These are phyloP conservation scores for Chondrus crispus DNA, from an alignment of 23 red algal species.

Conservation along the genomic window DNA sequence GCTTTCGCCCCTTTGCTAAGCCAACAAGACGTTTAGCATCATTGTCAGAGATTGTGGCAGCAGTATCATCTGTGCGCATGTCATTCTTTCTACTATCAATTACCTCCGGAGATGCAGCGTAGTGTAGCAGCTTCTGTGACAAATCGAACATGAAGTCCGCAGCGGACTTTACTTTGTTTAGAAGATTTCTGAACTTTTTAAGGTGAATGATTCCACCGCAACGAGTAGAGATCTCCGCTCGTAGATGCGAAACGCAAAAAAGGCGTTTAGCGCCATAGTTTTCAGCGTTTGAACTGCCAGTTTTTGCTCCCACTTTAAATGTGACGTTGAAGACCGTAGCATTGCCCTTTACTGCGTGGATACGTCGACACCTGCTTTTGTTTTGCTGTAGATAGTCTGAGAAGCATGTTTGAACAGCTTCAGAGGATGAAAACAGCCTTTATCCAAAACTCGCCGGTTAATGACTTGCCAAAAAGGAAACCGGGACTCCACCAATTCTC, in stretches of 20 bases:
- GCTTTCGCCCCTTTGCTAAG: background rate
- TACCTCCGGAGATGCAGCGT: background rate
- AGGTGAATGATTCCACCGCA: background rate
- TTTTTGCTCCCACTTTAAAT: conserved; percentile 3
- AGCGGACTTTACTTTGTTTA: background rate
- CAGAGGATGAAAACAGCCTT: background rate
- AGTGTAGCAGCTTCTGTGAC: background rate
- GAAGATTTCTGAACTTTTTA: background rate
- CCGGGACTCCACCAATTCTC: background rate
- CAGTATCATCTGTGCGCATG: background rate
- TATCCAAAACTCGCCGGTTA: background rate
- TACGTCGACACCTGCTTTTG: background rate
- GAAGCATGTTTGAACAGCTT: background rate
- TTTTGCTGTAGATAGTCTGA: background rate
- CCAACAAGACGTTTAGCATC: background rate
- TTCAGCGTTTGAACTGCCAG: background rate
- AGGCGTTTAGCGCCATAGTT: background rate
- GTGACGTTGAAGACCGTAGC: background rate
- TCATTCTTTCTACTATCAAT: background rate
- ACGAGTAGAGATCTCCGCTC: background rate
- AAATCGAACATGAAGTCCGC: background rate
- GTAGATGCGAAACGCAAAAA: background rate
- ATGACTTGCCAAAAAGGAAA: background rate
- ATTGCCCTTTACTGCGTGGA: background rate
- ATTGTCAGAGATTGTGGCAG: background rate